A percentile compares a stretch with the other conserved stretches of the same genome.
phyloP scores from a whole-genome alignment of 768 basidiomycete species.

The Leucocoprinus sp. region DNA sequence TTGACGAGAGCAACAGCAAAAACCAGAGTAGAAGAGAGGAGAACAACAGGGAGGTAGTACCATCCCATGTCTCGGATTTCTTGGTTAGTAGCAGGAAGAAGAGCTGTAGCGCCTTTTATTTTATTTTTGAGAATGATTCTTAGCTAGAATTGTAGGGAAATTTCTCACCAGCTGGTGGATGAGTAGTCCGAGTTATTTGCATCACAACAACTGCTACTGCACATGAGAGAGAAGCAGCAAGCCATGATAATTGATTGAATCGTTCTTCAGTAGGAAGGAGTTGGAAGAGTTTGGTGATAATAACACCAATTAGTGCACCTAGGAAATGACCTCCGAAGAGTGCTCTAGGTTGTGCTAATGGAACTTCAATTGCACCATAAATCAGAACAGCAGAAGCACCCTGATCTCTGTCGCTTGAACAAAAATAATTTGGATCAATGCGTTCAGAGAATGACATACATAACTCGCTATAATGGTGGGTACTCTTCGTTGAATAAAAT shows the following conservation, averaged over 20 bases:
- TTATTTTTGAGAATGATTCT: too few species aligned
- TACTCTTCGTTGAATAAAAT: slow-evolving; percentile 37
- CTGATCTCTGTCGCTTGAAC: too few species aligned
- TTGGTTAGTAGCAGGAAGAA: slow-evolving; percentile 36
- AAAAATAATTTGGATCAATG: neutral
- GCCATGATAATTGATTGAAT: slow-evolving; percentile 39
- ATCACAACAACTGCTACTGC: slow-evolving; percentile 36
- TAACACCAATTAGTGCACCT: slow-evolving; percentile 39
- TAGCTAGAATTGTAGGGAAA: too few species aligned
- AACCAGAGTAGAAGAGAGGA: slow-evolving; percentile 37
- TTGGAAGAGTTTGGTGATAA: slow-evolving; percentile 43
- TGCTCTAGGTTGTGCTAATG: slow-evolving; percentile 44
- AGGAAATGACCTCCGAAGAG: slow-evolving; percentile 45
- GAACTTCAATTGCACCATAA: slow-evolving; percentile 44
- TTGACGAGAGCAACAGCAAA: slow-evolving; percentile 36
- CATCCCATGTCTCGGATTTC: slow-evolving; percentile 37
- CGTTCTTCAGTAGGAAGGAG: slow-evolving; percentile 34
- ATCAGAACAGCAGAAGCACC: slow-evolving; percentile 49
- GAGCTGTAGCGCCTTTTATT: slow-evolving; percentile 39
- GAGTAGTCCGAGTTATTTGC: slow-evolving; percentile 44
- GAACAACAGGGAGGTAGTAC: slow-evolving; percentile 45
- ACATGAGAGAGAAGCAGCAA: slow-evolving; percentile 38
- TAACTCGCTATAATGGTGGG: slow-evolving; percentile 41
- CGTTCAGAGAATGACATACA: slow-evolving; percentile 18
- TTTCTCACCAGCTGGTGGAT: slow-evolving; percentile 53